phyloP scores from a whole-genome alignment of 192 early-diverging fungal genomes.

The Backusella sp. region DNA sequence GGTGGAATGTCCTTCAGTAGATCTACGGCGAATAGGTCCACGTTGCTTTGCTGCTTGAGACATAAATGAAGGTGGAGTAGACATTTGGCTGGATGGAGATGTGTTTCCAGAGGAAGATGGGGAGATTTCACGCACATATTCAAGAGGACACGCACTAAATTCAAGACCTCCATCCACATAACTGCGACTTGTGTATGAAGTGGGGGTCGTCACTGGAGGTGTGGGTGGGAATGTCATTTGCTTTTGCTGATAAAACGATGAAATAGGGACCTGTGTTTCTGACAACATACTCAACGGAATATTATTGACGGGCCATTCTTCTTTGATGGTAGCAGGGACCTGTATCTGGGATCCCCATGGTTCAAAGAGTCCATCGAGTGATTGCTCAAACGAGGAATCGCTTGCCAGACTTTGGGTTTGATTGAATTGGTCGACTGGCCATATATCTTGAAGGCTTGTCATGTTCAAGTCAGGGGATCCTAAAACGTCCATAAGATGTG shows the following conservation, averaged over 20 bases:
- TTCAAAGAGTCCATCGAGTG: background rate
- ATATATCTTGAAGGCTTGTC: background rate
- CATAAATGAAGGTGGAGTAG: background rate
- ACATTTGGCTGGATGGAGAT: background rate
- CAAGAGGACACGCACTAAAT: background rate
- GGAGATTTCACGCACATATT: constrained; percentile 5
- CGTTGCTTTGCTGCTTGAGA: background rate
- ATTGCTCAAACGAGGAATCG: constrained; percentile 8
- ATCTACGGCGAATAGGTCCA: background rate
- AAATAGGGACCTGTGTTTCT: background rate
- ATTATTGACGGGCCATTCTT: background rate
- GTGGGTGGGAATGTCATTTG: background rate
- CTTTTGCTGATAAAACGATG: background rate
- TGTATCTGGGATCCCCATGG: background rate
- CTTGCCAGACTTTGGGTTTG: background rate
- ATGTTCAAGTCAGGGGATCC: background rate
- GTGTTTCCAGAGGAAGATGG: constrained; percentile 1
- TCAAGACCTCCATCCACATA: background rate
- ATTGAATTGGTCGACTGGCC: background rate
- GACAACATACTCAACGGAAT: background rate
- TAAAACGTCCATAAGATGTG: background rate
- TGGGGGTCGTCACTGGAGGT: background rate
- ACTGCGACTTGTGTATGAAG: background rate
- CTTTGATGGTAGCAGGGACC: constrained; percentile 5
- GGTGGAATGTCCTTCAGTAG: background rate